Conservation (phyloP, 257 asterid species). For the Solanum dulcamara region DNA sequence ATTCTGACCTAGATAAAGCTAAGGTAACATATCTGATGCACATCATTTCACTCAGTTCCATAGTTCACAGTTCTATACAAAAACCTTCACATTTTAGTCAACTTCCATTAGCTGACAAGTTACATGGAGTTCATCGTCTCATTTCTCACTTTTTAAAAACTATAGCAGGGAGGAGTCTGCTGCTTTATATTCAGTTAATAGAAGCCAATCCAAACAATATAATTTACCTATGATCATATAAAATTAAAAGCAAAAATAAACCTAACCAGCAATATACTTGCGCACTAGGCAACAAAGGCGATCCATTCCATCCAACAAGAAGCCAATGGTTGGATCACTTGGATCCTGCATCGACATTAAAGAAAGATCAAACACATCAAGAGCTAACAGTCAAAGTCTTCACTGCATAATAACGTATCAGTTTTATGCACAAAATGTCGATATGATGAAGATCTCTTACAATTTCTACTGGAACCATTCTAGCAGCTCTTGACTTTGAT, state of each 20-base stretch:
- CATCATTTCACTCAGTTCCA: not conserved
- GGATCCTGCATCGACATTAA: slow-evolving; percentile 52
- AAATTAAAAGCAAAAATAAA: not conserved
- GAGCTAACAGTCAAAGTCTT: not conserved
- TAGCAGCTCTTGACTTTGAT: slow-evolving; percentile 63
- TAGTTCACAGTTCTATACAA: not conserved
- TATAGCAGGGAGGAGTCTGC: not conserved
- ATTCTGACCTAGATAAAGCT: not conserved
- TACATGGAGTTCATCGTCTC: not conserved
- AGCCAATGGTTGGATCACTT: slow-evolving; percentile 96
- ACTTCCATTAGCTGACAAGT: not conserved
- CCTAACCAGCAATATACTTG: slow-evolving; percentile 93
- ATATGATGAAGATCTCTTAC: slow-evolving; percentile 42
- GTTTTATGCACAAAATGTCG: not conserved
- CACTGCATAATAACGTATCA: not conserved
- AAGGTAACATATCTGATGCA: not conserved
- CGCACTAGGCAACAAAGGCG: slow-evolving; percentile 91
- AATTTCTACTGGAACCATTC: slow-evolving; percentile 67
- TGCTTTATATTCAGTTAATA: not conserved
- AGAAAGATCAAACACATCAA: not conserved
- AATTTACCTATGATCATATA: not conserved
- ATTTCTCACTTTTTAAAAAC: not conserved
- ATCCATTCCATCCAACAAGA: slow-evolving; percentile 92
- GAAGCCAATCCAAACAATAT: not conserved
- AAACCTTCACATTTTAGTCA: not conserved